phyloP scores from a whole-genome alignment of 805 yeast species.

The Candida taoyuanica region DNA sequence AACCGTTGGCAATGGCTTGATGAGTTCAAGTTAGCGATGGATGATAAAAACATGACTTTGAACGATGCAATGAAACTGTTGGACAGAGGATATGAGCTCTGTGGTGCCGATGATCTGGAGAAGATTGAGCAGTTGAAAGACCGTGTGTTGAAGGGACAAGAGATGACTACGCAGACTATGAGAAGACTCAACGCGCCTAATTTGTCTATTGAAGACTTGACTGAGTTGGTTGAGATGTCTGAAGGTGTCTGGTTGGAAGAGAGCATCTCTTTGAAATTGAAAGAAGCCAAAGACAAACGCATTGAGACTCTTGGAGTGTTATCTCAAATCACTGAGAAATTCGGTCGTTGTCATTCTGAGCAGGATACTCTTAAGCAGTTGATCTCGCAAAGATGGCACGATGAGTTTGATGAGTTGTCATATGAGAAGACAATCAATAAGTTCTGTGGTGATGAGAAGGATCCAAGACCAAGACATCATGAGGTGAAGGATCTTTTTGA shows the following conservation, averaged over 20 bases:
- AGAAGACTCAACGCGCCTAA: conserved; percentile 5
- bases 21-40: conserved; percentile 19
- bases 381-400: conserved; percentile 2
- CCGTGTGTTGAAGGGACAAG: conserved; percentile 14
- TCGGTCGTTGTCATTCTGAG: conserved; percentile 7
- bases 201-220: conserved; percentile 8
- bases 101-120: conserved; percentile 21
- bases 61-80: conserved; percentile 22
- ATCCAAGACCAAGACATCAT: conserved; percentile 29
- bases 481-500: conserved; percentile 28
- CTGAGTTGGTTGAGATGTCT: conserved; percentile 2
- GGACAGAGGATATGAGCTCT: conserved; percentile 24
- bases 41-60: conserved; percentile 15
- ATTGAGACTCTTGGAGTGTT: conserved; percentile 14
- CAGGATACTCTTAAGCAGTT: background rate
- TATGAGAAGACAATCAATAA: conserved; percentile 12
- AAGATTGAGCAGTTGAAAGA: conserved; percentile 11
- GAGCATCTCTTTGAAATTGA: conserved; percentile 8
- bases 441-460: conserved; percentile 29
- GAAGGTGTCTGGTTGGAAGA: conserved; percentile 5
- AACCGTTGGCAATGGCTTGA: conserved; percentile 38
- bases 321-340: background rate
- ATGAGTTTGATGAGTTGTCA: conserved; percentile 3
- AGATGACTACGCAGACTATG: conserved; percentile 11
- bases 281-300: conserved; percentile 18